Evolutionary conservation across 2,329 filamentous ascomycete species (phyloP), one percentile per base, ranked within the genome.

Genomic region (Fusarium albosuccineum): DNA sequence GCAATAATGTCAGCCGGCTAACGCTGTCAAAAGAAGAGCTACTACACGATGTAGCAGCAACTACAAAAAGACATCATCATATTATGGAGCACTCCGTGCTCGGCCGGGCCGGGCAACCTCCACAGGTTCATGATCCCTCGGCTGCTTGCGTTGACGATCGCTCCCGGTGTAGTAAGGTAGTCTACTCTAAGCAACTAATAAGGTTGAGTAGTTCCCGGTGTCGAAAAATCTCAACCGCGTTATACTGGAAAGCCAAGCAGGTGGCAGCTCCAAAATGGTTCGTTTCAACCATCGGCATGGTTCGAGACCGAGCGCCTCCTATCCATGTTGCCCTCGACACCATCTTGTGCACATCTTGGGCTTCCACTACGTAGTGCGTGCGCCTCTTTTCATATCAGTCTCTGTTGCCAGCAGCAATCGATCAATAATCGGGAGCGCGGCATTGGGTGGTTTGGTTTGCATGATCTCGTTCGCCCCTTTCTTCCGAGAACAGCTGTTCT

Each of bases 91-190:
- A n/a, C 22, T 44, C 41, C 37, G n/a, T 22, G 16, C 30, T 11
- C 17, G 44, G 30, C 34, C 64, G 39, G 49, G 40, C 45, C 26
- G 22, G 44, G 48, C 54, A 41, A n/a, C 53, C 57, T 66, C 68
- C 61, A 71, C 64, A 56, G 46, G 70, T 68, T 72, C 66, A 36
- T 22, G 17, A 22, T 22, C 17, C 17, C 17, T 56, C 66, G 59
- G 68, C 58, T 64, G 44, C 60, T 41, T 66, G 55, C 67, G 57
- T 71, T 27, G 61, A 55, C 59, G 50, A 68, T 66, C 53, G 45
- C 44, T 49, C 61, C 52, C 45, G 40, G 52, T 30, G 52, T 50
- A 52, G 17, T 49, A 22, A n/a, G 34, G n/a, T 16, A 16, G 27
- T 45, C 42, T 29, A 46, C 42, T 33, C n/a, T 44, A 33, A 55